Conservation (phyloP, 23 red algal genomes). For the Gracilaria caudata region DNA sequence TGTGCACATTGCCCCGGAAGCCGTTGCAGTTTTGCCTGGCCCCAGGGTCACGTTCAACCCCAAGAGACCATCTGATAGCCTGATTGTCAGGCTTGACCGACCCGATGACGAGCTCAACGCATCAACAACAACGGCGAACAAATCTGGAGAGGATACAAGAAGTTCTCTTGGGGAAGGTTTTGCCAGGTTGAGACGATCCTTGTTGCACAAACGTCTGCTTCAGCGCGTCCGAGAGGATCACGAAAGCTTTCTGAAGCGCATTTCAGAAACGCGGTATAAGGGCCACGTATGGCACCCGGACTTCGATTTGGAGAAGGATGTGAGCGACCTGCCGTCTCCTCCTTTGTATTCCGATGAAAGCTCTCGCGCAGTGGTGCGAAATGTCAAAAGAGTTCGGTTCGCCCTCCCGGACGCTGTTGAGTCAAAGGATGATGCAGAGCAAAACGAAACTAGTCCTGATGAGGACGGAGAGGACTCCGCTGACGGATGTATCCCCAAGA, state of each 20-base stretch:
- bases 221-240: constrained; percentile 32
- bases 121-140: neutral
- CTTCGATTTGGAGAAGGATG: constrained; percentile 54
- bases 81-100: constrained; percentile 55
- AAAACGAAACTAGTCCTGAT: constrained; percentile 18
- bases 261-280: constrained; percentile 6
- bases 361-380: constrained; percentile 5
- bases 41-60: neutral
- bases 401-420: neutral
- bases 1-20: constrained; percentile 54
- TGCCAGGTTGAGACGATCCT: constrained; percentile 42
- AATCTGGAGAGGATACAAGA: neutral
- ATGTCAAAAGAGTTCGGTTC: constrained; percentile 10
- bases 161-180: constrained; percentile 34
- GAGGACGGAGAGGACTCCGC: constrained; percentile 4
- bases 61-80: constrained; percentile 33
- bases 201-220: constrained; percentile 53
- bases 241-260: constrained; percentile 24
- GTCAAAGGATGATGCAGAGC: neutral
- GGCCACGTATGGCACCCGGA: constrained; percentile 46
- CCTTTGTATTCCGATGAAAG: constrained; percentile 45
- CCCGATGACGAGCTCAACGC: constrained; percentile 7
- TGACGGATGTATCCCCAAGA: constrained; percentile 44
- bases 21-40: constrained; percentile 52
- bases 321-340: constrained; percentile 52